Evolutionary conservation across 2,329 filamentous ascomycete species (phyloP), one percentile per base, ranked within the genome.

Genomic region (Coniochaeta pulveracea): DNA sequence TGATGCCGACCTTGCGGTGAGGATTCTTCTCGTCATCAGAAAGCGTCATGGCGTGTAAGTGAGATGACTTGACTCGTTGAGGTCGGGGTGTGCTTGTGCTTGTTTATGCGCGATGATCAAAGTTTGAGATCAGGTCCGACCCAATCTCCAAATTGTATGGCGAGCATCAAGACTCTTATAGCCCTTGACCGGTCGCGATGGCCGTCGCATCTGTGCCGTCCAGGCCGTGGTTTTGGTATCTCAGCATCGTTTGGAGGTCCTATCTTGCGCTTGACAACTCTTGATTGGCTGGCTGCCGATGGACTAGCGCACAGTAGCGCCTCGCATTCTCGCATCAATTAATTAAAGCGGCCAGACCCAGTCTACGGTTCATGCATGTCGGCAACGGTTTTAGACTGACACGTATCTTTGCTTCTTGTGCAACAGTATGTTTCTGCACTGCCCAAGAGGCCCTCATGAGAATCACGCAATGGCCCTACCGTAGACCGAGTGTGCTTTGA

Each of bases 1-100:
- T 44, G 40, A 49, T 39, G 34, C 45, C 47, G 29, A 48, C 38
- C 19, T 35, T 41, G 39, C 39, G 35, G 18, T n/a, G n/a, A n/a
- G 26, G 19, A 4, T 39, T 32, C 19, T 39, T 40, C 27, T 19
- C 10, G 10, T 12, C 5, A 19, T 10, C 16, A 10, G 22, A 10
- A 23, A 22, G 10, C 12, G 34, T 10, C 28, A 31, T 31, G 14
- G 19, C n/a, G 21, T 8, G 21, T 23, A n/a, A 23, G n/a, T 8
- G n/a, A n/a, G 21, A 8, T 8, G 21, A n/a, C n/a, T 23, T 23
- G 21, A 8, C 21, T 23, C 22, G 4, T 4, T 19, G n/a, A 10
- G 28, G 19, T n/a, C 3, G 15, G 16, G 17, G n/a, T 8, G 10
- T 15, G 10, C 11, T 22, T 22, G 4, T 11, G 9, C n/a, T 30